phyloP scores from a whole-genome alignment of 192 early-diverging fungal genomes.

The Dimargaris xerosporica region DNA sequence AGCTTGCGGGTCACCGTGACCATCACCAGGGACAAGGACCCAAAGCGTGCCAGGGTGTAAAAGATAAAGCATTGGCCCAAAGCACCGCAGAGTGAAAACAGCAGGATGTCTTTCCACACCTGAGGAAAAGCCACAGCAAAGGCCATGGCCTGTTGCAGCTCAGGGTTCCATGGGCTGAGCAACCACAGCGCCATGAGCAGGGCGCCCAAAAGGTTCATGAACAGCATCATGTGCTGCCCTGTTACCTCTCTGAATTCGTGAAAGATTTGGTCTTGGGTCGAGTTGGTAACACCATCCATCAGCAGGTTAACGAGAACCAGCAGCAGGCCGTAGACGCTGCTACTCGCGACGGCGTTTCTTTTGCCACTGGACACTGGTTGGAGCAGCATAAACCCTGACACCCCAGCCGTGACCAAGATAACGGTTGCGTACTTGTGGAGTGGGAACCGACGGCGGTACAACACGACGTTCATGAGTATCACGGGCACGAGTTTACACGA shows the following conservation, averaged over 20 bases:
- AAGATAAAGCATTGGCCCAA: constrained; percentile 98
- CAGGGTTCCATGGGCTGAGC: constrained; percentile 57
- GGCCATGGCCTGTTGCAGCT: constrained; percentile 51
- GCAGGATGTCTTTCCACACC: constrained; percentile 63
- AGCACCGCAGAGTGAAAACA: constrained; percentile 86
- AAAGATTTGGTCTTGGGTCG: constrained; percentile 92
- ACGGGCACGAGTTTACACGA: constrained; percentile 95
- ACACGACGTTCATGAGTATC: constrained; percentile 83
- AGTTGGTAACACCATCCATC: constrained; percentile 90
- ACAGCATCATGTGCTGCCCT: constrained; percentile 94
- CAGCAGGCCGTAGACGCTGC: constrained; percentile 49
- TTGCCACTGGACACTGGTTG: too few relatives aligned
- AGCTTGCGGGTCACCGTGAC: constrained; percentile 95
- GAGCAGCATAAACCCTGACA: constrained; percentile 85
- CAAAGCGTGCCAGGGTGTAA: constrained; percentile 81
- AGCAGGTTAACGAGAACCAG: constrained; percentile 72
- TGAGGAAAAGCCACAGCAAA: constrained; percentile 69
- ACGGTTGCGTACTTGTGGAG: constrained; percentile 81
- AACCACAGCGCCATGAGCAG: constrained; percentile 61
- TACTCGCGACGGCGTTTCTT: constrained; percentile 28
- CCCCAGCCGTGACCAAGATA: constrained; percentile 72
- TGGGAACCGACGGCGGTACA: constrained; percentile 79
- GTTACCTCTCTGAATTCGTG: constrained; percentile 49
- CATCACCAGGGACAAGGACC: constrained; percentile 77
- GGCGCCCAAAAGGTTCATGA: constrained; percentile 77